These are phyloP conservation scores for Amorphotheca resinae DNA, from an alignment of 495 filamentous ascomycete genomes.

Conservation along the genomic window DNA sequence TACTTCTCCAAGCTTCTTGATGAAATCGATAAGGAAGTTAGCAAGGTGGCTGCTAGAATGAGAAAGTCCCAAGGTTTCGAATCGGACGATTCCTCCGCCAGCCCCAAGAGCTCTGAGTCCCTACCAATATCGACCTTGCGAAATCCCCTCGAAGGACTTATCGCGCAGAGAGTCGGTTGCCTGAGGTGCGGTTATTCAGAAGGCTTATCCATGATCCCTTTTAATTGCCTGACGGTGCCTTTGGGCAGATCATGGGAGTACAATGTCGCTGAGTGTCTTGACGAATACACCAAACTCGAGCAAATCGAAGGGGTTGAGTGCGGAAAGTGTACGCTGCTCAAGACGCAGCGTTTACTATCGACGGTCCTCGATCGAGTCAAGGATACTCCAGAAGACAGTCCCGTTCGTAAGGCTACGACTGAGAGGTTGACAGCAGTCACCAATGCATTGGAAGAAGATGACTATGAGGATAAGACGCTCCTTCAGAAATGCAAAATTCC, in stretches of 20 bases:
- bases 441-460: slow-evolving; percentile 60
- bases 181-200: slow-evolving; percentile 76
- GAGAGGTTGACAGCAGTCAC: slow-evolving; percentile 47
- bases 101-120: slow-evolving; percentile 17
- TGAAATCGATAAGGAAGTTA: slow-evolving; percentile 69
- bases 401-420: slow-evolving; percentile 20
- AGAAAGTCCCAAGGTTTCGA: slow-evolving; percentile 23
- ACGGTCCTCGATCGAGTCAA: slow-evolving; percentile 24
- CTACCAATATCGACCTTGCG: slow-evolving; percentile 14
- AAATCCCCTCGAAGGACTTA: slow-evolving; percentile 71
- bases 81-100: slow-evolving; percentile 10
- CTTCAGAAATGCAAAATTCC: slow-evolving; percentile 60
- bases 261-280: slow-evolving; percentile 67
- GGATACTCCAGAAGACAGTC: slow-evolving; percentile 2
- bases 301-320: slow-evolving; percentile 81
- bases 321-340: slow-evolving; percentile 72
- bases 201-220: slow-evolving; percentile 75
- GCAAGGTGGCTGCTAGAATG: slow-evolving; percentile 8
- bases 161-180: slow-evolving; percentile 85
- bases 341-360: slow-evolving; percentile 25
- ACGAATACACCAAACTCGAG: slow-evolving; percentile 76
- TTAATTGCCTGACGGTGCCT: slow-evolving; percentile 85
- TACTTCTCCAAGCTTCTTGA: slow-evolving; percentile 87
- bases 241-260: slow-evolving; percentile 43
- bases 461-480: slow-evolving; percentile 67